These are phyloP conservation scores for Exophiala xenobiotica DNA, from an alignment of 2,329 filamentous ascomycete species.

Conservation along the genomic window DNA sequence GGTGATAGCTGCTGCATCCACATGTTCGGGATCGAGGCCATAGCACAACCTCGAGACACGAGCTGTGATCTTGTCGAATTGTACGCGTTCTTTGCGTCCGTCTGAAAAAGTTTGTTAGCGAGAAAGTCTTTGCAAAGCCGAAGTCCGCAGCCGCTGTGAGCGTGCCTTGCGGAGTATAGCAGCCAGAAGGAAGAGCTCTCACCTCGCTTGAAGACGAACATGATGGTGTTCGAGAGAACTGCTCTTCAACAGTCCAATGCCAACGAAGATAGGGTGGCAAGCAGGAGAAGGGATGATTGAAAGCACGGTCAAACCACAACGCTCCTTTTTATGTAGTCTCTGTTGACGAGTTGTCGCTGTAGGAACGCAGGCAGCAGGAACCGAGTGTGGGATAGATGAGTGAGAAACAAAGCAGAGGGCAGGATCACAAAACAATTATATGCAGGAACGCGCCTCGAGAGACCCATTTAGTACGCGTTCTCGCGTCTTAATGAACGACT, in stretches of 20 bases:
- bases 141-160: slow-evolving; percentile 12
- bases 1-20: slow-evolving; percentile 96
- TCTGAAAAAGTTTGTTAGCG: slow-evolving; percentile 56
- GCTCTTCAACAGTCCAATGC: not conserved
- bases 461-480: slow-evolving; percentile 4
- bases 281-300: not conserved
- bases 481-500: not conserved
- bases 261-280: not conserved
- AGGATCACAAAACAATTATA: slow-evolving; percentile 9
- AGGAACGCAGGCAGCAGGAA: slow-evolving; percentile 22
- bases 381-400: slow-evolving; percentile 6
- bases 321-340: slow-evolving; percentile 12
- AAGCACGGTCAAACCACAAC: not conserved
- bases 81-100: slow-evolving; percentile 98
- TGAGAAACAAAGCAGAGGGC: slow-evolving; percentile 9
- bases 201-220: slow-evolving; percentile 67
- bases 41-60: slow-evolving; percentile 97
- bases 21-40: slow-evolving; percentile 89
- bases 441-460: slow-evolving; percentile 13
- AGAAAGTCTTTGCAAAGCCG: slow-evolving; percentile 15
- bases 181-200: slow-evolving; percentile 32
- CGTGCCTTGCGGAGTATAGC: slow-evolving; percentile 19
- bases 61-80: slow-evolving; percentile 99
- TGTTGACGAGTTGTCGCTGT: slow-evolving; percentile 9
- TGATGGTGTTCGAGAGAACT: slow-evolving; percentile 32